Evolutionary conservation across 768 basidiomycete genomes (phyloP).

Genomic region (Boletus reticulatus): DNA sequence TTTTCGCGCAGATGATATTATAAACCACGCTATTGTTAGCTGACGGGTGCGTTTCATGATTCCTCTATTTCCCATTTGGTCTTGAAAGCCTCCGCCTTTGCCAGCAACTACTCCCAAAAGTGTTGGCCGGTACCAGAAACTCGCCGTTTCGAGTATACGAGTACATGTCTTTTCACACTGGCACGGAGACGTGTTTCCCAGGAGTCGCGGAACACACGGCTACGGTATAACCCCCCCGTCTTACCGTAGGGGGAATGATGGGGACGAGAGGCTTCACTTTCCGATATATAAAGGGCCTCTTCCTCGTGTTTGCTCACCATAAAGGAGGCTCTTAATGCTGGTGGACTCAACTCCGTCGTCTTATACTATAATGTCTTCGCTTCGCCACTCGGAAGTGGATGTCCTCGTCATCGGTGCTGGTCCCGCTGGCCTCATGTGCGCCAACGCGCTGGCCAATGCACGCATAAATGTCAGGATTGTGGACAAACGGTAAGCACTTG

Average conservation of each 20-base stretch:
- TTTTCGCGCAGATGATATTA: not conserved
- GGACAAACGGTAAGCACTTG: slow-evolving; percentile 35
- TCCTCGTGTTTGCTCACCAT: not conserved
- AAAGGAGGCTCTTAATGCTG: not conserved
- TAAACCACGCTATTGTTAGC: not conserved
- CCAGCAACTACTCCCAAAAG: no score
- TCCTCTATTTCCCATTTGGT: no score
- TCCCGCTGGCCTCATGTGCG: slow-evolving; percentile 43
- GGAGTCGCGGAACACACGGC: no score
- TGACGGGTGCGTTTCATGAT: no score
- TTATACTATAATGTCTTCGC: slow-evolving; percentile 10
- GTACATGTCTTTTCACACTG: no score
- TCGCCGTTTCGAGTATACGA: no score
- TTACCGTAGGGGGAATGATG: no score
- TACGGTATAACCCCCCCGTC: no score
- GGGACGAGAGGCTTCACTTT: not conserved
- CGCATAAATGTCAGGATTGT: slow-evolving; percentile 38
- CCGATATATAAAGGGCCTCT: not conserved
- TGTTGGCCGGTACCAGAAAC: no score
- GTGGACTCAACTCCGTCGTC: not conserved
- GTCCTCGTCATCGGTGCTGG: slow-evolving; percentile 44
- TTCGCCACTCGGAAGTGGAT: slow-evolving; percentile 34
- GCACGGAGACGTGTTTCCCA: no score
- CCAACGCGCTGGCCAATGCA: slow-evolving; percentile 38
- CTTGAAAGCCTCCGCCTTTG: no score